These are phyloP conservation scores for Sphaerosporella brunnea DNA, from an alignment of 495 filamentous ascomycete genomes.

Conservation along the genomic window DNA sequence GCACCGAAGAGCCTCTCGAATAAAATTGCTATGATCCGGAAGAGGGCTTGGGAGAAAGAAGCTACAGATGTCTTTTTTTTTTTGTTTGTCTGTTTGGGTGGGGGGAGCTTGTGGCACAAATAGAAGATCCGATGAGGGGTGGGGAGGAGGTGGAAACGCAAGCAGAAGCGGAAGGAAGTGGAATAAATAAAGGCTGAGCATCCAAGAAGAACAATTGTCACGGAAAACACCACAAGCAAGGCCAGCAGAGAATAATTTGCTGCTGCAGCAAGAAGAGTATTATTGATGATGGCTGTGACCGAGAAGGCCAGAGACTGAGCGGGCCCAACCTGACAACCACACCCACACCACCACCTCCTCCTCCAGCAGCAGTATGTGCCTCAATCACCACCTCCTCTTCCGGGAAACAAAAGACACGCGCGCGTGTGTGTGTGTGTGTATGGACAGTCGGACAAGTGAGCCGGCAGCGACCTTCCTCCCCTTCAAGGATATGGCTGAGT, in stretches of 20 bases:
- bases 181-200: too few relatives aligned
- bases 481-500: not conserved
- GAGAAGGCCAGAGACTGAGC: too few relatives aligned
- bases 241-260: too few relatives aligned
- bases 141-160: not conserved
- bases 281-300: too few relatives aligned
- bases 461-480: not conserved
- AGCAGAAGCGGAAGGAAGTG: too few relatives aligned
- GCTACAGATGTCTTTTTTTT: too few relatives aligned
- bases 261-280: too few relatives aligned
- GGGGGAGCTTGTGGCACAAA: not conserved
- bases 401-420: not conserved
- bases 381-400: not conserved
- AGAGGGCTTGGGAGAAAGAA: not conserved
- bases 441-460: not conserved
- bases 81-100: not conserved
- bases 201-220: too few relatives aligned
- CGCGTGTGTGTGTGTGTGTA: not conserved
- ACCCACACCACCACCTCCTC: too few relatives aligned
- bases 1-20: not conserved
- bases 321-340: too few relatives aligned
- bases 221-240: too few relatives aligned
- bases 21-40: not conserved
- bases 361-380: too few relatives aligned
- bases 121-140: not conserved